A percentile compares a stretch with the other conserved stretches of the same genome.
Conservation (phyloP, 495 filamentous ascomycete species). For the Echria macrotheca region DNA sequence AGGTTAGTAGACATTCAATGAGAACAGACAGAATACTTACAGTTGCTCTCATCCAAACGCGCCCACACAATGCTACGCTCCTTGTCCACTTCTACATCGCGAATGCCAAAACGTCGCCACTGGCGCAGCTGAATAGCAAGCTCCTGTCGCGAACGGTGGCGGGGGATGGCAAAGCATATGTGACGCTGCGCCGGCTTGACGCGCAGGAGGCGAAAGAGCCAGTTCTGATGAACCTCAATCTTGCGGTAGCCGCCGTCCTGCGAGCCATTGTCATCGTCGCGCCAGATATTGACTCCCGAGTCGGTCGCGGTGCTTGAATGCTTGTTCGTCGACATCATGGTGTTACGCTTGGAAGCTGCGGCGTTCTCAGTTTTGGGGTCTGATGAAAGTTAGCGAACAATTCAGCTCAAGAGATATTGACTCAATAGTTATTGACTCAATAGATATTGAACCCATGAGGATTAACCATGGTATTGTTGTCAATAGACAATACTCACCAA, state of each 20-base stretch:
- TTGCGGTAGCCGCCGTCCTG: conserved; percentile 28
- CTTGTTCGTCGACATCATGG: background rate
- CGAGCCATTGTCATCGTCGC: background rate
- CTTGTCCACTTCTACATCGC: conserved; percentile 69
- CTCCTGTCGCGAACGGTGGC: conserved; percentile 66
- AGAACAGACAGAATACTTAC: conserved; percentile 47
- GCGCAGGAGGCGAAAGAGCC: conserved; percentile 81
- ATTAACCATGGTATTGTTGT: background rate
- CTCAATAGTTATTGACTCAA: no score
- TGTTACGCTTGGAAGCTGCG: background rate
- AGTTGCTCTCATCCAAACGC: conserved; percentile 65
- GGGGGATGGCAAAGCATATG: conserved; percentile 67
- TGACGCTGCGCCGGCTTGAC: conserved; percentile 74
- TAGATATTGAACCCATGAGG: no score
- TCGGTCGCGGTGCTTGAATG: background rate
- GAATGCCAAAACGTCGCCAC: conserved; percentile 76
- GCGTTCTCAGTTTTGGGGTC: background rate
- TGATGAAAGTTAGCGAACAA: no score
- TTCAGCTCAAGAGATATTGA: no score
- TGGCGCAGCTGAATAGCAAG: conserved; percentile 64
- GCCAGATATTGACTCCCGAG: background rate
- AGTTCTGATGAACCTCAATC: conserved; percentile 64
- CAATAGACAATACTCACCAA: background rate
- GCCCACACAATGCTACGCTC: conserved; percentile 67
- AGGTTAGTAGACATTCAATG: conserved; percentile 20